These are phyloP conservation scores for Globisporangium lucens DNA, from an alignment of 352 stramenopile species.

Conservation along the genomic window DNA sequence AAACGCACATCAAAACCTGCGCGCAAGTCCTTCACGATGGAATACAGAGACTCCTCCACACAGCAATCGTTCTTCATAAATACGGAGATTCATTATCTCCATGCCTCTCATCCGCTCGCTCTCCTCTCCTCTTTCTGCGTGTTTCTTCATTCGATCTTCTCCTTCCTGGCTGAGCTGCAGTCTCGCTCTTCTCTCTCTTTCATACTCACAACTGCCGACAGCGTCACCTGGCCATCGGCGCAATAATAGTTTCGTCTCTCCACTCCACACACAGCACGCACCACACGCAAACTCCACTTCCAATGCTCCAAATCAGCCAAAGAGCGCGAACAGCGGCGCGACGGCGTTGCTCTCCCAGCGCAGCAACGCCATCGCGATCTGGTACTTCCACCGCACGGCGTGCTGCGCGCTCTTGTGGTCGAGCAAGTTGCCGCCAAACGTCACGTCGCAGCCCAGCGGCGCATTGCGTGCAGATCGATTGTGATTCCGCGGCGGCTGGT, in stretches of 20 bases:
- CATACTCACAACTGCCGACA: neutral
- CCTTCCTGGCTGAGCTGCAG: neutral
- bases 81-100: conserved; percentile 11
- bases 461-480: neutral
- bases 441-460: conserved; percentile 17
- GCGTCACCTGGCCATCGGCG: neutral
- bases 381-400: conserved; percentile 74
- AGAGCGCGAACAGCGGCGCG: conserved; percentile 64
- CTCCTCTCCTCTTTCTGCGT: neutral
- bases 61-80: conserved; percentile 5
- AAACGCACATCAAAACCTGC: neutral
- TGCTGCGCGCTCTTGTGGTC: conserved; percentile 49
- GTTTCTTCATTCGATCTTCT: neutral
- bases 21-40: neutral
- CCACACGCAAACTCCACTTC: neutral
- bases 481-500: conserved; percentile 5
- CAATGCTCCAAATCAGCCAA: conserved; percentile 27
- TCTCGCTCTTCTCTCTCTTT: neutral
- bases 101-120: neutral
- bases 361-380: conserved; percentile 75
- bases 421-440: conserved; percentile 67
- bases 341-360: conserved; percentile 80
- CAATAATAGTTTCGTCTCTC: neutral
- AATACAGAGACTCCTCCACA: neutral
- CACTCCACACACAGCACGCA: neutral